Percentiles rank a stretch among this genome's conserved stretches.
phyloP scores from a whole-genome alignment of 129 eudicot genomes.

The Kitagawia praeruptora region DNA sequence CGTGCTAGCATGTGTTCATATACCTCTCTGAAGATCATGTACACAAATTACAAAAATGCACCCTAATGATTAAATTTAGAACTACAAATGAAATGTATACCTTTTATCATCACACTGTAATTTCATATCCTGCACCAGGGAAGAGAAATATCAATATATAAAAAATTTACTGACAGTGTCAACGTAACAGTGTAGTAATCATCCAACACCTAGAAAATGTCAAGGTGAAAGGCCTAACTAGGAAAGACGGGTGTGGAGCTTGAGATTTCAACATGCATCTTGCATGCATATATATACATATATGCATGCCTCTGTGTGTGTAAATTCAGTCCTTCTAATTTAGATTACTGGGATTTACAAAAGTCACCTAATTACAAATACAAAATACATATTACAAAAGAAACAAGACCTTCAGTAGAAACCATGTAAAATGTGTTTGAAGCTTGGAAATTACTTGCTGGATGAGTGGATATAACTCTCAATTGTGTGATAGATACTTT shows the following conservation, averaged over 20 bases:
- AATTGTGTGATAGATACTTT: neutral
- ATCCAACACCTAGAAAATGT: neutral
- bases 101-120: conserved; percentile 89
- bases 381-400: neutral
- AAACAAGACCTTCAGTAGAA: neutral
- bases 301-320: neutral
- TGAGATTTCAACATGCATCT: neutral
- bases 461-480: neutral
- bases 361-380: neutral
- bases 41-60: conserved; percentile 18
- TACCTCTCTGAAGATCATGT: conserved; percentile 49
- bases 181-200: neutral
- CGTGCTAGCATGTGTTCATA: conserved; percentile 73
- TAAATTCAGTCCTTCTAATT: neutral
- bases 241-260: neutral
- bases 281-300: neutral
- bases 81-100: conserved; percentile 20
- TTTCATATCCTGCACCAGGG: conserved; percentile 79
- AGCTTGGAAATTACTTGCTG: neutral
- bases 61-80: neutral
- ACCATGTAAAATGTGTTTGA: neutral
- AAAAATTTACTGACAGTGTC: neutral
- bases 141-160: conserved; percentile 20
- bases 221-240: neutral
- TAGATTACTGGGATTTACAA: neutral